Evolutionary conservation across 2,329 filamentous ascomycete species (phyloP).

Genomic region (Exophiala calicioides): DNA sequence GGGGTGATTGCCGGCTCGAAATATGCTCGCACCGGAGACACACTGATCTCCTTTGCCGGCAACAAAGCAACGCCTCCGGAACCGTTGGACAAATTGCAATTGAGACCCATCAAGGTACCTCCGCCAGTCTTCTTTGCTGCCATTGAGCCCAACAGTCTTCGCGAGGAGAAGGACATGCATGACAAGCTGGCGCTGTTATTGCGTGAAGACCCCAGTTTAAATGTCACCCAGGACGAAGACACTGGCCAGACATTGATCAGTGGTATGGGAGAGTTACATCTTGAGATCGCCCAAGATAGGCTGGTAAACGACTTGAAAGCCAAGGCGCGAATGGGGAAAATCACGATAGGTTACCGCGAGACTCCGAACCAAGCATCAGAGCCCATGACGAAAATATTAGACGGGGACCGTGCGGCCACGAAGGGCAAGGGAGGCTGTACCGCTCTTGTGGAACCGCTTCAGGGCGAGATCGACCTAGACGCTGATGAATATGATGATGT

Average conservation of each 20-base stretch:
- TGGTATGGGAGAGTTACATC: conserved; percentile 93
- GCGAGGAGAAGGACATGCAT: conserved; percentile 77
- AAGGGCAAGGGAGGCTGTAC: conserved; percentile 75
- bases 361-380: conserved; percentile 62
- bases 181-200: conserved; percentile 75
- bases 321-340: conserved; percentile 80
- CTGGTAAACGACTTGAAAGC: conserved; percentile 86
- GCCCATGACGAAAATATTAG: conserved; percentile 65
- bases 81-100: conserved; percentile 71
- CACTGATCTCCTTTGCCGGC: conserved; percentile 72
- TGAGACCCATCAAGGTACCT: conserved; percentile 84
- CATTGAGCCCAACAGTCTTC: conserved; percentile 75
- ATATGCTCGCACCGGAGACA: conserved; percentile 89
- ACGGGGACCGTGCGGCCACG: conserved; percentile 78
- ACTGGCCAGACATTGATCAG: conserved; percentile 90
- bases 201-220: conserved; percentile 87
- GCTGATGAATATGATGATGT: conserved; percentile 25
- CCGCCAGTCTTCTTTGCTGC: conserved; percentile 97
- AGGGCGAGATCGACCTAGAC: conserved; percentile 31
- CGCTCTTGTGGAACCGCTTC: conserved; percentile 64
- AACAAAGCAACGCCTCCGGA: conserved; percentile 66
- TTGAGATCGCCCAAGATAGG: conserved; percentile 88
- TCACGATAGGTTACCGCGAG: conserved; percentile 95
- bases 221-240: conserved; percentile 81
- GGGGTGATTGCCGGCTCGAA: conserved; percentile 91